A percentile compares a stretch with the other conserved stretches of the same genome.
Evolutionary conservation across 169 alveolate species (phyloP).

Genomic region (Babesia ovata): DNA sequence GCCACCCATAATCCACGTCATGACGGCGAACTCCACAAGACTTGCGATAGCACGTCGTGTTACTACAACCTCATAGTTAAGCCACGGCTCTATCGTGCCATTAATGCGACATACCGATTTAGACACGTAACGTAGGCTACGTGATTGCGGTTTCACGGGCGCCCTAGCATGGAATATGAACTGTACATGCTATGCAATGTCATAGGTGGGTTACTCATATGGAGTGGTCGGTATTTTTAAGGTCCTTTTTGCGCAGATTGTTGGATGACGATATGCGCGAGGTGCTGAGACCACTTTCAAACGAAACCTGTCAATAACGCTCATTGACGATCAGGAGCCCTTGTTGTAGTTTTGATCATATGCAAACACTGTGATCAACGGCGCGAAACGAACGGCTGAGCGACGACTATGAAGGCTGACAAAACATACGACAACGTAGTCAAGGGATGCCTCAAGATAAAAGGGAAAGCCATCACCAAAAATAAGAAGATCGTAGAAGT

Average conservation of each 20-base stretch:
- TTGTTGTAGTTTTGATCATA: slow-evolving; percentile 8
- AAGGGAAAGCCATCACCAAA: slow-evolving; percentile 51
- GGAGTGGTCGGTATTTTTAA: neutral
- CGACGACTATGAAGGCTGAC: slow-evolving; percentile 37
- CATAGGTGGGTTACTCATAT: slow-evolving; percentile 22
- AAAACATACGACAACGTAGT: slow-evolving; percentile 57
- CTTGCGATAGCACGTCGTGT: too few relatives aligned
- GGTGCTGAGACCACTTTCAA: too few relatives aligned
- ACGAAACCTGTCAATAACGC: too few relatives aligned
- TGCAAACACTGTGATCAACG: slow-evolving; percentile 20
- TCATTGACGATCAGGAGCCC: neutral
- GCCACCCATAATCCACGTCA: too few relatives aligned
- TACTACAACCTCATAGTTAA: too few relatives aligned
- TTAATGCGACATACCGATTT: too few relatives aligned
- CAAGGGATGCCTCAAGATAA: slow-evolving; percentile 52
- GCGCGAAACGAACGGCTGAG: neutral
- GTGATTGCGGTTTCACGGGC: too few relatives aligned
- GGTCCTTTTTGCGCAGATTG: too few relatives aligned
- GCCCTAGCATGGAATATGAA: slow-evolving; percentile 42
- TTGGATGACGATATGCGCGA: too few relatives aligned
- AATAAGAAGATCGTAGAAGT: slow-evolving; percentile 15
- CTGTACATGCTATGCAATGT: slow-evolving; percentile 24
- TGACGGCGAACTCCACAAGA: too few relatives aligned
- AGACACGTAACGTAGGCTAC: too few relatives aligned
- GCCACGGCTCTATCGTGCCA: too few relatives aligned